phyloP scores from a whole-genome alignment of 768 basidiomycete species.

The Mycena sanguinolenta region DNA sequence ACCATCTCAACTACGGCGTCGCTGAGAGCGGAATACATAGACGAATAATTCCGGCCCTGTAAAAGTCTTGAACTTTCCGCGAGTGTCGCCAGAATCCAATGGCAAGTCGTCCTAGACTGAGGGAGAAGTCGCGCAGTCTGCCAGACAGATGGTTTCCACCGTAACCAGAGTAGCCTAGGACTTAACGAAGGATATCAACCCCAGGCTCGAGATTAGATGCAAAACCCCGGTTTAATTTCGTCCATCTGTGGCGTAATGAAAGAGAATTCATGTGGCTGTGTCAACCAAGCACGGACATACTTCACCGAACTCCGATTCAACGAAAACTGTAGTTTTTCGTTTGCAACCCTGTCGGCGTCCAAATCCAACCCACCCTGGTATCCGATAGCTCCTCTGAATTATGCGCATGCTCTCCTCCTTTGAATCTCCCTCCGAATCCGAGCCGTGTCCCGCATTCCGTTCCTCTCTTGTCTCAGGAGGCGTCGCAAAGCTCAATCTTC shows the following conservation, averaged over 20 bases:
- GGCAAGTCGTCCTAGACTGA: neutral
- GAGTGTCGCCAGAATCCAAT: conserved; percentile 5
- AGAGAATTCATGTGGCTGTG: neutral
- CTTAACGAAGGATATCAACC: neutral
- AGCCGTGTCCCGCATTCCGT: no score
- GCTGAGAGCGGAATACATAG: conserved; percentile 3
- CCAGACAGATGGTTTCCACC: conserved; percentile 17
- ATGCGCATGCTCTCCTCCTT: no score
- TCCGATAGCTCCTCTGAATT: no score
- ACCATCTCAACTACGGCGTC: conserved; percentile 15
- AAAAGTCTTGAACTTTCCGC: neutral
- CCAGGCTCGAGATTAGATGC: neutral
- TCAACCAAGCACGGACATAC: neutral
- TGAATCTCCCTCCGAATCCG: no score
- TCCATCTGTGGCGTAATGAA: neutral
- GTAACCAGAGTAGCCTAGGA: neutral
- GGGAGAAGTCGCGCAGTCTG: neutral
- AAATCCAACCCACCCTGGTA: no score
- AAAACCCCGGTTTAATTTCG: conserved; percentile 17
- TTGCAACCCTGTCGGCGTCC: no score
- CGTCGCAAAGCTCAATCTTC: no score
- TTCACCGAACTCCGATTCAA: neutral
- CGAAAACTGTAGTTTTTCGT: neutral
- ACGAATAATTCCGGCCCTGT: neutral
- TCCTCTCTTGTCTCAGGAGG: no score